Evolutionary conservation across 2,329 filamentous ascomycete species (phyloP).

Genomic region (Ophiocordyceps polyrhachis-furcata): DNA sequence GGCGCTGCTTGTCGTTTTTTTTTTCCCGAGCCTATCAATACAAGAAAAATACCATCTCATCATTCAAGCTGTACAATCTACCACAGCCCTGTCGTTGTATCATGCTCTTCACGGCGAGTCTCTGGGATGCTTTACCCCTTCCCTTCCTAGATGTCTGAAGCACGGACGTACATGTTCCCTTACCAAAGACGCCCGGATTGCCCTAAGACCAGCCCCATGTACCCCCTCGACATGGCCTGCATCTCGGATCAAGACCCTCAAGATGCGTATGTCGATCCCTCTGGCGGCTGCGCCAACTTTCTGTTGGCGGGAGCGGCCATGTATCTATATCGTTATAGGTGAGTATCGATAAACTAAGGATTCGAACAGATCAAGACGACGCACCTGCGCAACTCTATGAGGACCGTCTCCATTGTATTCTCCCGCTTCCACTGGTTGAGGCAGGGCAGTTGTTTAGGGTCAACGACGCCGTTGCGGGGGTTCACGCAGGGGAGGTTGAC

Average conservation of each 20-base stretch:
- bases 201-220: not conserved
- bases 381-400: slow-evolving; percentile 69
- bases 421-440: slow-evolving; percentile 81
- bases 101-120: not conserved
- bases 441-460: slow-evolving; percentile 66
- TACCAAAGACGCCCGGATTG: not conserved
- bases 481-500: slow-evolving; percentile 96
- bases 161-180: no score
- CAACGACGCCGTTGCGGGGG: slow-evolving; percentile 61
- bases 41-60: not conserved
- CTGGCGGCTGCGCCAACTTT: slow-evolving; percentile 84
- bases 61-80: not conserved
- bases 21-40: not conserved
- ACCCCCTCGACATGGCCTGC: not conserved
- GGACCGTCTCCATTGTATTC: slow-evolving; percentile 85
- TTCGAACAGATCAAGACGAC: not conserved
- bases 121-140: not conserved
- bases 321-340: slow-evolving; percentile 35
- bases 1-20: not conserved
- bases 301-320: slow-evolving; percentile 88
- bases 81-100: not conserved
- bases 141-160: not conserved
- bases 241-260: not conserved
- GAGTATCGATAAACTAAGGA: not conserved
- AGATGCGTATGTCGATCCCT: slow-evolving; percentile 44